phyloP scores from a whole-genome alignment of 768 basidiomycete species.

The Boletus bicolor region DNA sequence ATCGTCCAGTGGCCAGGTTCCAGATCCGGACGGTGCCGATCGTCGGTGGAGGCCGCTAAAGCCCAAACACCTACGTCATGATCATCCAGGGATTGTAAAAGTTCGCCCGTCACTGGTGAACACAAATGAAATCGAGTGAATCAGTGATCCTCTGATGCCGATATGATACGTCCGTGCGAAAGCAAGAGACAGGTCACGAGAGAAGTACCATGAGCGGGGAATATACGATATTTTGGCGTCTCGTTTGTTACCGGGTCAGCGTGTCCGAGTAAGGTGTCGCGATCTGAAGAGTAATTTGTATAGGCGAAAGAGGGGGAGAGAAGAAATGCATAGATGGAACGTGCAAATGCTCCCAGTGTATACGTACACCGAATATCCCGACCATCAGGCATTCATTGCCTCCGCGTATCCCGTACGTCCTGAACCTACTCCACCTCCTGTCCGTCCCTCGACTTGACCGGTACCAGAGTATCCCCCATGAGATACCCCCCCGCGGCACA shows the following conservation, averaged over 20 bases:
- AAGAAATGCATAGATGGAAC: slow-evolving; percentile 56
- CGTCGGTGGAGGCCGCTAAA: slow-evolving; percentile 88
- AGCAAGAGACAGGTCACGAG: slow-evolving; percentile 97
- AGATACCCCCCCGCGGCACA: too few species aligned
- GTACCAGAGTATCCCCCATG: too few species aligned
- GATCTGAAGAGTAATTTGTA: slow-evolving; percentile 92
- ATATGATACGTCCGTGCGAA: slow-evolving; percentile 92
- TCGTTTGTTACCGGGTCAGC: slow-evolving; percentile 67
- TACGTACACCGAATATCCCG: too few species aligned
- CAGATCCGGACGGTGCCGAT: slow-evolving; percentile 89
- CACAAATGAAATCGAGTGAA: slow-evolving; percentile 82
- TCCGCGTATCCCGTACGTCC: too few species aligned
- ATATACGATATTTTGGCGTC: slow-evolving; percentile 72
- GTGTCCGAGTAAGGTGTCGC: slow-evolving; percentile 71
- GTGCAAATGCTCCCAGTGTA: slow-evolving; percentile 58
- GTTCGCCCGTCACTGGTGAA: slow-evolving; percentile 76
- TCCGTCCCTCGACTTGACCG: too few species aligned
- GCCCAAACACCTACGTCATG: slow-evolving; percentile 99
- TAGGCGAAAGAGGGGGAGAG: slow-evolving; percentile 75
- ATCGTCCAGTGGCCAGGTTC: slow-evolving; percentile 75
- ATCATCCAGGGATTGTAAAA: slow-evolving; percentile 73
- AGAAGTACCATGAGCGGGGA: slow-evolving; percentile 82
- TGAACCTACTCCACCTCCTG: too few species aligned
- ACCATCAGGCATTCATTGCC: too few species aligned
- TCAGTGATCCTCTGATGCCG: slow-evolving; percentile 88